A percentile compares a stretch with the other conserved stretches of the same genome.
phyloP scores from a whole-genome alignment of 345 rosid genomes.

The Sonneratia caseolaris region DNA sequence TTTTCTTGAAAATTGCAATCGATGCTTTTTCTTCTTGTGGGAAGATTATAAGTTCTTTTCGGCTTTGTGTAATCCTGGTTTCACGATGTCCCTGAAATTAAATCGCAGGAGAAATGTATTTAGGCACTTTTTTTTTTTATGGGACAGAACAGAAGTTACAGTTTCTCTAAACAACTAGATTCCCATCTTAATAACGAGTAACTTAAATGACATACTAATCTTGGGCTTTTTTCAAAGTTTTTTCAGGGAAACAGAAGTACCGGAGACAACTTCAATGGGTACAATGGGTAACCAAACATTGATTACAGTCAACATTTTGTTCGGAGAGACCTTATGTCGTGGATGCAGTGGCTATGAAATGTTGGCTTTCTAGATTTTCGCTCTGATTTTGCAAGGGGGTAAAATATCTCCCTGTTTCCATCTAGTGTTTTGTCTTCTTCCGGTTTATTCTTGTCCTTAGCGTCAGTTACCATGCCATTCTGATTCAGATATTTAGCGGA shows the following conservation, averaged over 20 bases:
- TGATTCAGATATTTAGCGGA: slow-evolving; percentile 55
- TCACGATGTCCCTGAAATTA: not conserved
- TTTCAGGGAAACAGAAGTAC: slow-evolving; percentile 74
- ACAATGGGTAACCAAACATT: slow-evolving; percentile 44
- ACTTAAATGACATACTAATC: not conserved
- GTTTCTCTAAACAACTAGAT: not conserved
- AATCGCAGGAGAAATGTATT: not conserved
- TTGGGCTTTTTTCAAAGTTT: not conserved
- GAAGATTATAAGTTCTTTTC: not conserved
- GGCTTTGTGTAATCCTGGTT: not conserved
- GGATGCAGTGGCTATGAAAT: slow-evolving; percentile 67
- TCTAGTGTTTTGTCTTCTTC: not conserved
- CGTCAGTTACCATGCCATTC: not conserved
- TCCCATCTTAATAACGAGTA: not conserved
- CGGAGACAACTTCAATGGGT: slow-evolving; percentile 90
- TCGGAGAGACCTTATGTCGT: slow-evolving; percentile 62
- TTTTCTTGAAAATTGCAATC: not conserved
- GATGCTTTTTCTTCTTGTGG: not conserved
- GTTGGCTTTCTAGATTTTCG: slow-evolving; percentile 87
- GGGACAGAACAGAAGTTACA: not conserved
- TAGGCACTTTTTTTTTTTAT: not conserved
- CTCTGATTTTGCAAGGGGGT: slow-evolving; percentile 91
- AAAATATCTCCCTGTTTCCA: slow-evolving; percentile 10
- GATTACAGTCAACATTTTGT: slow-evolving; percentile 85
- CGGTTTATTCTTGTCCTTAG: not conserved